Conservation (phyloP, 2,329 filamentous ascomycete species). For the Zalaria sp. region DNA sequence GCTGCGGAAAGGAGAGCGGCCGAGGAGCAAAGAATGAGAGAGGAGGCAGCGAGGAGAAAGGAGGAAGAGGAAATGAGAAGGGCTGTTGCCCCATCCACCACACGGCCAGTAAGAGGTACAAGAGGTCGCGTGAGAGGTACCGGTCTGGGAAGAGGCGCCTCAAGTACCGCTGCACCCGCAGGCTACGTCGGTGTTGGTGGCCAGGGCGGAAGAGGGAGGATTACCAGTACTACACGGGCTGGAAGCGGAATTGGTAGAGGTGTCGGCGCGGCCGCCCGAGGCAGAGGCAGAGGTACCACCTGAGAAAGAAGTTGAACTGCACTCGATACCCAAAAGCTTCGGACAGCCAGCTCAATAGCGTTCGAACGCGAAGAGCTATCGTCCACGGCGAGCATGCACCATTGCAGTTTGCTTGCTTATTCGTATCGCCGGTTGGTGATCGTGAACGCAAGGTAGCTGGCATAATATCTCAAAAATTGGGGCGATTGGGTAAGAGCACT, state of each 20-base stretch:
- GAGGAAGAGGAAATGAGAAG: slow-evolving; percentile 40
- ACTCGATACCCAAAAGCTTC: too few species aligned
- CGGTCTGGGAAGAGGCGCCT: slow-evolving; percentile 16
- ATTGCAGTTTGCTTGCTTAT: too few species aligned
- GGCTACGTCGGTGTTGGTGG: slow-evolving; percentile 29
- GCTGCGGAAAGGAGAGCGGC: slow-evolving; percentile 62
- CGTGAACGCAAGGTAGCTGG: too few species aligned
- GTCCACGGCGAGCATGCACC: too few species aligned
- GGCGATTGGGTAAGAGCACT: too few species aligned
- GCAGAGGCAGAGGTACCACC: slow-evolving; percentile 14
- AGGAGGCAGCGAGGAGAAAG: slow-evolving; percentile 45
- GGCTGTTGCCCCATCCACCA: slow-evolving; percentile 33
- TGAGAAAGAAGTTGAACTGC: too few species aligned
- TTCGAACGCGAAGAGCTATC: too few species aligned
- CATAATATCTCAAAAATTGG: too few species aligned
- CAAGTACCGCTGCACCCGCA: slow-evolving; percentile 13
- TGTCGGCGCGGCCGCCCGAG: slow-evolving; percentile 17
- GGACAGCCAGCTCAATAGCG: too few species aligned
- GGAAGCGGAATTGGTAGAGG: slow-evolving; percentile 31
- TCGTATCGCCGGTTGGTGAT: too few species aligned
- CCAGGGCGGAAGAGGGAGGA: slow-evolving; percentile 39
- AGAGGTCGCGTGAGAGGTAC: slow-evolving; percentile 22
- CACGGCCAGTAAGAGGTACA: slow-evolving; percentile 18
- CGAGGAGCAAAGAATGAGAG: slow-evolving; percentile 66
- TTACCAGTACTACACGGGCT: slow-evolving; percentile 23